Evolutionary conservation across 164 flowering plant genomes (phyloP).

Genomic region (Akebia trifoliata): DNA sequence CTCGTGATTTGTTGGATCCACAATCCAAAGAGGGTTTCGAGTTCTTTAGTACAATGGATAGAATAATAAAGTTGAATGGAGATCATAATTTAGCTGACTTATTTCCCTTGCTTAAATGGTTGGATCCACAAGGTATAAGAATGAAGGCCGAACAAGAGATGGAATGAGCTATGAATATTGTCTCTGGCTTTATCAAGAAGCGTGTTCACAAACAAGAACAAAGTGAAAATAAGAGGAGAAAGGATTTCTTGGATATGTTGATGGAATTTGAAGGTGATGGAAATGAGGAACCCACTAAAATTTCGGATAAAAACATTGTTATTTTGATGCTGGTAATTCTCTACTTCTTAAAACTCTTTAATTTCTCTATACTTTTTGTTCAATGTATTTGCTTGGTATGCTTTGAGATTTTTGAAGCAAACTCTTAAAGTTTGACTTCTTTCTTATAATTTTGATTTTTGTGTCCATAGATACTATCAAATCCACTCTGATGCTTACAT

Average conservation of each 20-base stretch:
- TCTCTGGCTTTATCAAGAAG: conserved; percentile 5
- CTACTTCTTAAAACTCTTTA: too few species aligned
- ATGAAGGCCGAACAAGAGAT: conserved; percentile 4
- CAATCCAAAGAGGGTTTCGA: conserved; percentile 4
- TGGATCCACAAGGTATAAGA: conserved; percentile 15
- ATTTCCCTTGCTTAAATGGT: conserved; percentile 5
- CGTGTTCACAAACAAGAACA: not conserved
- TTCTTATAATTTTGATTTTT: too few species aligned
- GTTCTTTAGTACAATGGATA: conserved; percentile 12
- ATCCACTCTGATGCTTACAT: too few species aligned
- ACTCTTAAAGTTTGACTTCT: too few species aligned
- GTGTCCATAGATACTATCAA: too few species aligned
- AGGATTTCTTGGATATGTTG: conserved; percentile 11
- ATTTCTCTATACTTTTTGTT: too few species aligned
- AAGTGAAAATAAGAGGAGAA: not conserved
- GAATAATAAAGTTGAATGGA: conserved; percentile 6
- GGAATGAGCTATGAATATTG: conserved; percentile 5
- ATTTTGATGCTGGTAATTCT: conserved; percentile 1
- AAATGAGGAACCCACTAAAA: not conserved
- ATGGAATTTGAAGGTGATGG: conserved; percentile 7
- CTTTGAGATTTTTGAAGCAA: too few species aligned
- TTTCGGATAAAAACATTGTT: conserved; percentile 1
- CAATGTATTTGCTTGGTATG: too few species aligned
- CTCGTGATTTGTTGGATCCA: conserved; percentile 5
- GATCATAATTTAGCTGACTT: conserved; percentile 14